phyloP scores from a whole-genome alignment of 2,329 filamentous ascomycete genomes.

The Cladosporium sp. region DNA sequence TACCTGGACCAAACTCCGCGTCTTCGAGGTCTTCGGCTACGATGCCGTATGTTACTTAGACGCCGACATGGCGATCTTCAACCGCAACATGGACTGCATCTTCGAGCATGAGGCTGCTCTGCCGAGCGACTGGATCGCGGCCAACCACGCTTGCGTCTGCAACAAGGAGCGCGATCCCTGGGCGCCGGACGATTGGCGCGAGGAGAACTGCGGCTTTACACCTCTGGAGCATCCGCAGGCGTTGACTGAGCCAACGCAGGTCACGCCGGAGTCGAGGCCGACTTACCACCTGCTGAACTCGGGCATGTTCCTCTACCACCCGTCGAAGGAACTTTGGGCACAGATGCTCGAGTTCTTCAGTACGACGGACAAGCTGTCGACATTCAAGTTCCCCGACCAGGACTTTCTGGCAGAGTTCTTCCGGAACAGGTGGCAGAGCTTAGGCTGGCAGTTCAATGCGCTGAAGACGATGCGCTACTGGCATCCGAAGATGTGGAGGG shows the following conservation, averaged over 20 bases:
- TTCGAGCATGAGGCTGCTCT: constrained; percentile 35
- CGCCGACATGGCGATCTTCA: constrained; percentile 46
- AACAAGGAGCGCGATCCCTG: constrained; percentile 46
- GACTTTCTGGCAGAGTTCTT: constrained; percentile 49
- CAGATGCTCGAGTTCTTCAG: constrained; percentile 38
- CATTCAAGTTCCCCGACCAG: constrained; percentile 48
- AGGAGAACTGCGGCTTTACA: constrained; percentile 45
- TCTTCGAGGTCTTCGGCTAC: constrained; percentile 40
- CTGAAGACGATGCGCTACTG: constrained; percentile 50
- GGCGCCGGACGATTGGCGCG: constrained; percentile 45
- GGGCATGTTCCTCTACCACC: constrained; percentile 47
- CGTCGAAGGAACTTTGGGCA: constrained; percentile 33
- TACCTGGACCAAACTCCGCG: constrained; percentile 51
- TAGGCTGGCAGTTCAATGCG: constrained; percentile 48
- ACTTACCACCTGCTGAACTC: constrained; percentile 47
- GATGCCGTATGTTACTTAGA: constrained; percentile 46
- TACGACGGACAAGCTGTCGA: constrained; percentile 33
- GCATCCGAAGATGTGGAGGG: constrained; percentile 46
- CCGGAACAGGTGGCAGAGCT: constrained; percentile 35
- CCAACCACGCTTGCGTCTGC: constrained; percentile 48
- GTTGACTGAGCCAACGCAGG: constrained; percentile 29
- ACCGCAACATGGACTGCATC: constrained; percentile 38
- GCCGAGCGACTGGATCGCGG: constrained; percentile 39
- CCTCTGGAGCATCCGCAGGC: constrained; percentile 33
- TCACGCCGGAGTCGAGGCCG: constrained; percentile 25